These are phyloP conservation scores for Pleurotus tuber-regium DNA, from an alignment of 768 basidiomycete genomes.

Conservation along the genomic window DNA sequence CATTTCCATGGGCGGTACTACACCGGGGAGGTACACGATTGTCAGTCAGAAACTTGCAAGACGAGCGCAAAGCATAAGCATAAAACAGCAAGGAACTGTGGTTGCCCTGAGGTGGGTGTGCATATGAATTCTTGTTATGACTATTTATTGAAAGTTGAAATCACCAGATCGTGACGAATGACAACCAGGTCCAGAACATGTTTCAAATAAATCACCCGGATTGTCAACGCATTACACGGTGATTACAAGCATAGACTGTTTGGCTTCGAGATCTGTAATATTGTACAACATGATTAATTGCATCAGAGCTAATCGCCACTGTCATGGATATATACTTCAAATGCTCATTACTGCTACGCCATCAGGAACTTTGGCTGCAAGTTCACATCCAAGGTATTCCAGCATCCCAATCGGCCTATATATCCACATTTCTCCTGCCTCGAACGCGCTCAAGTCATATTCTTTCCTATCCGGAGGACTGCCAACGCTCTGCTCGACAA, in stretches of 20 bases:
- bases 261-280: background rate
- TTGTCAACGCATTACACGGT: constrained; percentile 37
- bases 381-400: constrained; percentile 25
- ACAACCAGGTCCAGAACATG: constrained; percentile 44
- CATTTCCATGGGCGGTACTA: constrained; percentile 50
- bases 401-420: constrained; percentile 50
- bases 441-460: constrained; percentile 43
- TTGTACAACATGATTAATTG: background rate
- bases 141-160: no score
- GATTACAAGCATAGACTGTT: constrained; percentile 12
- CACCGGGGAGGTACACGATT: constrained; percentile 43
- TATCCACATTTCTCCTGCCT: constrained; percentile 55
- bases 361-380: constrained; percentile 8
- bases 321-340: background rate
- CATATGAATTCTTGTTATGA: background rate
- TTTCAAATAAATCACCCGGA: constrained; percentile 42
- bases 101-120: constrained; percentile 37
- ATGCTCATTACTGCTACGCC: constrained; percentile 10
- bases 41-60: constrained; percentile 35
- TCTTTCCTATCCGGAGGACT: constrained; percentile 33
- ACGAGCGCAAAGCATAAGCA: constrained; percentile 41
- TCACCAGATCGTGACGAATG: constrained; percentile 37
- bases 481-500: constrained; percentile 52
- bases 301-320: background rate
- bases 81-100: constrained; percentile 39